A percentile compares a stretch with the other conserved stretches of the same genome.
These are phyloP conservation scores for Luzula sylvatica DNA, from an alignment of 176 grass and related monocot genomes.

Conservation along the genomic window DNA sequence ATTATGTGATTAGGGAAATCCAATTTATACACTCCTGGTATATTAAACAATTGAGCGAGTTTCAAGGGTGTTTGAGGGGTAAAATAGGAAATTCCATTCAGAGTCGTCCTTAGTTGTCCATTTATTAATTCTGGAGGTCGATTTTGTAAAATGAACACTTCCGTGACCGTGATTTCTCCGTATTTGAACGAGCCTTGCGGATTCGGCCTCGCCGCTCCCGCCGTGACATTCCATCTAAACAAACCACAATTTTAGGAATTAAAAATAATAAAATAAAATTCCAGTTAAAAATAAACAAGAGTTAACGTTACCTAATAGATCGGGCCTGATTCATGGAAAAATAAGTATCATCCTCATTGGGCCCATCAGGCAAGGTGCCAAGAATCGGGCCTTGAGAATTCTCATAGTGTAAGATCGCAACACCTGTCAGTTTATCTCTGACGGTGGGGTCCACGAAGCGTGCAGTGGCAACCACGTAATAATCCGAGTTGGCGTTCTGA, in stretches of 20 bases:
- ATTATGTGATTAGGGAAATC: slow-evolving; percentile 74
- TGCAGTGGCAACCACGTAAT: slow-evolving; percentile 71
- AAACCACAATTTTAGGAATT: background rate
- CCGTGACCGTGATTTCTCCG: slow-evolving; percentile 82
- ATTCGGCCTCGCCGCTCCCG: slow-evolving; percentile 76
- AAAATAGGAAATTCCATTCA: slow-evolving; percentile 90
- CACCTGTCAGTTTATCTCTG: slow-evolving; percentile 52
- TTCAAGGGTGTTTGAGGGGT: slow-evolving; percentile 61
- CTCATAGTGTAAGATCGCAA: slow-evolving; percentile 76
- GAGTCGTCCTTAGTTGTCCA: slow-evolving; percentile 46
- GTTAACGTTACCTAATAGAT: slow-evolving; percentile 56
- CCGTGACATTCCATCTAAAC: slow-evolving; percentile 82
- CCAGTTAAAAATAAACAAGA: background rate
- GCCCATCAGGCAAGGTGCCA: slow-evolving; percentile 71
- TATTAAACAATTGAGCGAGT: slow-evolving; percentile 70
- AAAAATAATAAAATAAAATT: background rate
- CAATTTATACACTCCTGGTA: slow-evolving; percentile 73
- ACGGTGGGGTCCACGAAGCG: slow-evolving; percentile 36
- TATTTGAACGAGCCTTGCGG: slow-evolving; percentile 94
- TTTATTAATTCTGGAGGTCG: slow-evolving; percentile 59
- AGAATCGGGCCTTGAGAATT: slow-evolving; percentile 65
- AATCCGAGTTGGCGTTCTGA: slow-evolving; percentile 70
- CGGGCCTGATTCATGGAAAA: slow-evolving; percentile 95
- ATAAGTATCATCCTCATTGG: slow-evolving; percentile 61
- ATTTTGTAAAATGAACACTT: slow-evolving; percentile 68